These are phyloP conservation scores for Colletotrichum spaethianum DNA, from an alignment of 2,329 filamentous ascomycete genomes.

Conservation along the genomic window DNA sequence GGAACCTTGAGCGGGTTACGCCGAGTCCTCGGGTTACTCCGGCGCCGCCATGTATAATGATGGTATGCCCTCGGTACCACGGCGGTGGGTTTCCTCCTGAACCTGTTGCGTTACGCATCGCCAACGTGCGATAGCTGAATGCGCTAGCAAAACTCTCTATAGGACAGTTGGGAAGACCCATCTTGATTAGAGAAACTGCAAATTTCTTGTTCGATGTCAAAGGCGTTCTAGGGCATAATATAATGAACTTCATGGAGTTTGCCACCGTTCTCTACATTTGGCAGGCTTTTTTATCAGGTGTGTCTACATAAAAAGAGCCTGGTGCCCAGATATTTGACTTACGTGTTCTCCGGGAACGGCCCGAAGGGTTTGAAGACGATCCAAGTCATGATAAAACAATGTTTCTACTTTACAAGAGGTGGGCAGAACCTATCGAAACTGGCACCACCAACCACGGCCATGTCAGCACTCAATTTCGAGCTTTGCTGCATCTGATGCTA, in stretches of 20 bases:
- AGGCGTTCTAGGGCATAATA: neutral
- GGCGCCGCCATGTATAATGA: neutral
- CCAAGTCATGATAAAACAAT: neutral
- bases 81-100: neutral
- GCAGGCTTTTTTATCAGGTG: too few species aligned
- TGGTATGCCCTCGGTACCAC: neutral
- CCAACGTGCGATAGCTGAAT: too few species aligned
- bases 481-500: slow-evolving; percentile 59
- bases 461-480: neutral
- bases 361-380: neutral
- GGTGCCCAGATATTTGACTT: neutral
- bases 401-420: neutral
- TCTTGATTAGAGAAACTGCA: too few species aligned
- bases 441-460: neutral
- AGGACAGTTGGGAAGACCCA: too few species aligned
- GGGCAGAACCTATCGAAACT: neutral
- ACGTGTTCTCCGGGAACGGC: neutral
- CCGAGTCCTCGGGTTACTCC: neutral
- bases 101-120: neutral
- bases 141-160: neutral
- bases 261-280: neutral
- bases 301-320: neutral
- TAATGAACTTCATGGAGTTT: neutral
- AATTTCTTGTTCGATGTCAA: too few species aligned
- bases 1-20: neutral